Evolutionary conservation across 177 flowering plant species (phyloP), one percentile per base, ranked within the genome.

Genomic region (Tripterygium wilfordii): DNA sequence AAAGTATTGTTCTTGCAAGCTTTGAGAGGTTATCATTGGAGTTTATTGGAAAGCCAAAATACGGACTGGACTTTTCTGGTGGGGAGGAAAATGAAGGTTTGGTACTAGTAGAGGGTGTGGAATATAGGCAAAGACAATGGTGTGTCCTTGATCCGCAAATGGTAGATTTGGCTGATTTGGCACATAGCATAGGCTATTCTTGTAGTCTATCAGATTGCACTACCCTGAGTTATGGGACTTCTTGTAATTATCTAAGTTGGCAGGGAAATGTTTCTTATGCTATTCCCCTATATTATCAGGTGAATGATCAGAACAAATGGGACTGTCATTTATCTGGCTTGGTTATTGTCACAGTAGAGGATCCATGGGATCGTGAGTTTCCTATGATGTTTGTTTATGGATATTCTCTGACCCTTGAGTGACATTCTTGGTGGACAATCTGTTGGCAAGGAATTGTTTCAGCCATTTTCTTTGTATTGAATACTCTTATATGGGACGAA

Each of bases 21-120:
- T 84, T 79, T 35, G 95, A 86, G 71, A 61, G 88, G 60, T 91
- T 81, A 30, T 86, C 83, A 6, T 86, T 80, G 19, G 80, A 72
- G 66, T 83, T 26, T 31, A 91, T 83, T 43, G 96, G 96, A n/a
- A 77, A 74, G 63, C 86, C 86, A 2, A 86, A 86, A 45, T 86
- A 79, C 36, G 71, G 63, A 20, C 20, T 86, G 22, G 83, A 81
- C 47, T 55, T 78, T 33, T 49, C 78, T 0, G 80, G 75, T 1
- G 13, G 9, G 16, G 8, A 28, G 14, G 36, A 55, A 9, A 51
- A 60, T 18, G 71, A 48, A 18, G 71, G 66, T 0, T 49, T 82
- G 2, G 42, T 53, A 3, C 66, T 76, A 10, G 85, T 73, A 2
- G 63, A 68, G 36, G 71, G 61, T 1, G 87, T 82, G 2, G 25